phyloP scores from a whole-genome alignment of 192 early-diverging fungal species.

The Lobosporangium transversale region DNA sequence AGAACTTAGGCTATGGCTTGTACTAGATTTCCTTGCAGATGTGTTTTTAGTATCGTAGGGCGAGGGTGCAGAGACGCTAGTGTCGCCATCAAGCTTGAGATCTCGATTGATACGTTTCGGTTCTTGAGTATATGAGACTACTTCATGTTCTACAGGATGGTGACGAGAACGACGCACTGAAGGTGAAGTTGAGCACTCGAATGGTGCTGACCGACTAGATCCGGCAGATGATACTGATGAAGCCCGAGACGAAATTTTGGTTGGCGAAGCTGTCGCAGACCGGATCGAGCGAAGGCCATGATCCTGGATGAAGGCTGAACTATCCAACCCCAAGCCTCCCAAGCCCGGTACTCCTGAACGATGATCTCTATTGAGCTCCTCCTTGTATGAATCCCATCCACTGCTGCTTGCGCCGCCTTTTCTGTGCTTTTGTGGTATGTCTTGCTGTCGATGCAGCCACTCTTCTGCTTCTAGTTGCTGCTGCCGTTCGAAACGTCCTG shows the following conservation, averaged over 20 bases:
- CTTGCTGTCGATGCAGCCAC: constrained; percentile 18
- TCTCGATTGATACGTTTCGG: constrained; percentile 12
- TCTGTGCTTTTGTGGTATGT: not conserved
- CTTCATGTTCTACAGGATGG: not conserved
- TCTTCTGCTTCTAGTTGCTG: constrained; percentile 24
- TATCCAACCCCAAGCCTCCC: constrained; percentile 7
- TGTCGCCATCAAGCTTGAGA: constrained; percentile 17
- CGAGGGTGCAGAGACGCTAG: not conserved
- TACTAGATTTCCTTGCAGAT: not conserved
- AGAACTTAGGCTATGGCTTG: constrained; percentile 31
- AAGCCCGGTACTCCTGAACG: not conserved
- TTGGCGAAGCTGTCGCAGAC: constrained; percentile 24
- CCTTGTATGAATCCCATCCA: constrained; percentile 22
- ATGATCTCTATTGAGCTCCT: not conserved
- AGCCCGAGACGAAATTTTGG: constrained; percentile 17
- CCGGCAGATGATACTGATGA: constrained; percentile 10
- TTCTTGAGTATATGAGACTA: not conserved
- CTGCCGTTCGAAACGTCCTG: constrained; percentile 12
- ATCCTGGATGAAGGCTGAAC: not conserved
- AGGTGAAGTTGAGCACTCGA: not conserved
- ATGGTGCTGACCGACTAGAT: not conserved
- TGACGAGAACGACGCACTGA: not conserved
- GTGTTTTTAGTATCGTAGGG: not conserved
- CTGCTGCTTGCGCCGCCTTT: constrained; percentile 13
- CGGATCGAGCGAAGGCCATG: constrained; percentile 3